Evolutionary conservation across 305 asterid genomes (phyloP), one percentile per base, ranked within the genome.

Genomic region (Plantago lanceolata): DNA sequence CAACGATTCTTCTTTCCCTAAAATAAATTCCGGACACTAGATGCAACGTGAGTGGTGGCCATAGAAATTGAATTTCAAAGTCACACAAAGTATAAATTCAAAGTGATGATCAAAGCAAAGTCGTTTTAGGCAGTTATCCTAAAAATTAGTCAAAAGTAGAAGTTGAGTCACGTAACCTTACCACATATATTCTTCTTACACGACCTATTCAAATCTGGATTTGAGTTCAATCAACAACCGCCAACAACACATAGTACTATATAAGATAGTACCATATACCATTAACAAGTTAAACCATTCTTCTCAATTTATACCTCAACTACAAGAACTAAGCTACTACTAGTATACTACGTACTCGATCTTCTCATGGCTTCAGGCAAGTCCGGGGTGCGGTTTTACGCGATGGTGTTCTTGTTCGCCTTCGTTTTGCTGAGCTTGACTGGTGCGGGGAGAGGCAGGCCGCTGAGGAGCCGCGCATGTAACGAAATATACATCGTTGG

Each of bases 131-230:
- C 59, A 54, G 19, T 26, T 40, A 8, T n/a, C n/a, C n/a, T n/a
- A n/a, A n/a, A n/a, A 35, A 0, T 54, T 21, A 17, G 59, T 54
- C 59, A 33, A 54, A 54, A 3, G 17, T 24, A 6, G 40, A 54
- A 54, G 59, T 54, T 54, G 40, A 21, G 59, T 54, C 59, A 54
- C 59, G 59, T 54, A 54, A 54, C 59, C 29, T 18, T 21, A 40
- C 45, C 45, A 40, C 45, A 24, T 24, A n/a, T n/a, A n/a, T 24
- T 24, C 28, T 24, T 24, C 28, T 24, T 24, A 24, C 28, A 54
- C 59, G 40, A 54, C 59, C 11, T n/a, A 4, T 54, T 54, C 59
- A 54, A 53, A 16, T 26, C 19, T 3, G 3, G 5, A 15, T 1
- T 7, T 12, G 11, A 40, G 9, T 24, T 8, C 45, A 17, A 6